Base-by-base conservation (phyloP, 2,329 filamentous ascomycete genomes). In the Diaporthe ilicicola region DNA sequence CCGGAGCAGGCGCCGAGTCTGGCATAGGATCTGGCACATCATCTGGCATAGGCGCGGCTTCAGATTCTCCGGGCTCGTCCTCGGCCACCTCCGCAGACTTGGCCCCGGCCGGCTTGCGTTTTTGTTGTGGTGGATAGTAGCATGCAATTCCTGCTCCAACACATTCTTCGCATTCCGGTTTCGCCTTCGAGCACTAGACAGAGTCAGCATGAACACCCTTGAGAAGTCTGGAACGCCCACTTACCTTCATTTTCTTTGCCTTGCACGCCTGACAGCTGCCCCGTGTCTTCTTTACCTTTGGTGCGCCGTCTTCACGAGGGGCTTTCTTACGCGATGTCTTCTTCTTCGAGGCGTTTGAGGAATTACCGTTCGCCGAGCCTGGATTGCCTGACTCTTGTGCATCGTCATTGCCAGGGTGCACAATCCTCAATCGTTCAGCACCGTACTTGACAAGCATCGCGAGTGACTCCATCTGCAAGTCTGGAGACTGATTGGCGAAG, bases 401-500 rank as follows among this genome's bases (percentile, higher is more conserved):
- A 72, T 65, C 71, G 19, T 81, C 79, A 48, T 84, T 83, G 9
- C 78, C 79, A 3, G 88, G 87, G 67, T 89, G 87, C 6, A 90
- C 85, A 61, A 90, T 89, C 13, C 86, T 82, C 29, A 90, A 78
- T 17, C 85, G 81, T 75, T 89, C 87, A 8, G 88, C 88, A 24
- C 88, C 88, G 69, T 89, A 89, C 74, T 84, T 85, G 0, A 84
- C 82, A 13, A 90, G 81, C 87, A 90, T 88, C 1, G 81, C 82
- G 17, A 90, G 78, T 0, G 88, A 90, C 67, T 87, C 83, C 66
- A 81, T 79, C 73, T 90, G 88, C 7, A 90, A 77, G 3, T 85
- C 82, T 0, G 88, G 87, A 0, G 87, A 84, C 77, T 90, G 88
- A 68, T 90, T 90, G 10, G 88, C 82, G 74, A 90, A 89, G 19